Conservation (phyloP, 208 protist genomes). For the Tritrichomonas foetus region DNA sequence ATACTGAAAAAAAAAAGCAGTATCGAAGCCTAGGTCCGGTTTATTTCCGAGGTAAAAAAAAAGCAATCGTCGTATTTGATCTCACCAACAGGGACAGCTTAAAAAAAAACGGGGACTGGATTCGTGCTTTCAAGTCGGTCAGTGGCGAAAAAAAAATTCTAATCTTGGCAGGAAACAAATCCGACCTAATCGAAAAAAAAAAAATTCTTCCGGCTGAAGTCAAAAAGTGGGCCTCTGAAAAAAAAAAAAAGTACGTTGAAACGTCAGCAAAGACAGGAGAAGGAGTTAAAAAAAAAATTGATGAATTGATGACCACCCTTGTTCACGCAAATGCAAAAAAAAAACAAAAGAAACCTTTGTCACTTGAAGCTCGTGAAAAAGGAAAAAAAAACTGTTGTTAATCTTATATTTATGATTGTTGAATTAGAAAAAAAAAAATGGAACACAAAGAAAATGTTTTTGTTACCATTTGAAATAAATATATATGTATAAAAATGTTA, state of each 20-base stretch:
- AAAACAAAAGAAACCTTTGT: too few relatives aligned
- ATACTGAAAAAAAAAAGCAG: neutral
- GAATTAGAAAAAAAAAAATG: too few relatives aligned
- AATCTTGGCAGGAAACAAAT: neutral
- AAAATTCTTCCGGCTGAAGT: neutral
- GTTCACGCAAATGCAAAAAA: neutral
- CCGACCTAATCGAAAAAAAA: neutral
- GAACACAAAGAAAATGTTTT: too few relatives aligned
- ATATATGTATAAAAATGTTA: too few relatives aligned
- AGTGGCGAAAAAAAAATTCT: neutral
- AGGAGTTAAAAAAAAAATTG: neutral
- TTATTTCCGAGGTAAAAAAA: neutral
- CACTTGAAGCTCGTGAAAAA: too few relatives aligned
- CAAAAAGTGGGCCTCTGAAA: neutral
- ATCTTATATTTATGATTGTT: too few relatives aligned
- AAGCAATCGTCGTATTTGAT: neutral
- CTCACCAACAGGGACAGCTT: neutral
- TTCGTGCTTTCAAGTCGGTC: neutral
- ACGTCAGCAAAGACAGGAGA: conserved; percentile 6
- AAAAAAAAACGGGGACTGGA: neutral
- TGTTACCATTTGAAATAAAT: too few relatives aligned
- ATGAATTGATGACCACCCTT: neutral
- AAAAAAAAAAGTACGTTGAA: neutral
- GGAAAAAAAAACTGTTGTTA: too few relatives aligned
- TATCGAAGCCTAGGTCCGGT: neutral